Percentiles rank a stretch among this genome's conserved stretches.
Conservation (phyloP, 2,329 filamentous ascomycete species). For the Xylaria hypoxylon region DNA sequence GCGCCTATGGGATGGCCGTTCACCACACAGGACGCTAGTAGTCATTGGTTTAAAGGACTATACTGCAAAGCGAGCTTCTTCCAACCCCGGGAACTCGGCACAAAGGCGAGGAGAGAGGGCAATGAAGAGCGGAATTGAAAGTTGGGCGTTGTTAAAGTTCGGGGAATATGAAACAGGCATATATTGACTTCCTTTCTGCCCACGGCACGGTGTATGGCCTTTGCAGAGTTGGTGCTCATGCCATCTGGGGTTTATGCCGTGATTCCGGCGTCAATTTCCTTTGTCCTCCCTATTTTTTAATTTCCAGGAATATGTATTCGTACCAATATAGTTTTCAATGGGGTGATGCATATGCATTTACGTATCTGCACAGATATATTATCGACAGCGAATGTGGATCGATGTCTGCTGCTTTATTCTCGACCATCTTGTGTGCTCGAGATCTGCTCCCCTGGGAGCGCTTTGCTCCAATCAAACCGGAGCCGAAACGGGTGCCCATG, state of each 20-base stretch:
- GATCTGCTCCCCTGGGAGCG: background rate
- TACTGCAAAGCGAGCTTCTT: slow-evolving; percentile 7
- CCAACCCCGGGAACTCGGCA: slow-evolving; percentile 15
- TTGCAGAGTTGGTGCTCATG: background rate
- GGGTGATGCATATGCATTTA: slow-evolving; percentile 1
- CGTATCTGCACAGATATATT: background rate
- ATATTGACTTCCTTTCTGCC: background rate
- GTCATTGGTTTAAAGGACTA: slow-evolving; percentile 8
- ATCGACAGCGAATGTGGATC: background rate
- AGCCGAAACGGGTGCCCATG: slow-evolving; percentile 6
- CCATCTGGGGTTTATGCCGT: background rate
- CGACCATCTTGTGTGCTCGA: background rate
- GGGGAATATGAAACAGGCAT: background rate
- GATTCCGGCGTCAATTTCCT: background rate
- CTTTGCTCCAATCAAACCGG: background rate
- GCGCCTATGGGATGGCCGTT: slow-evolving; percentile 23
- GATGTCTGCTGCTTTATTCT: slow-evolving; percentile 1
- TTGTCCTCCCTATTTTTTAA: background rate
- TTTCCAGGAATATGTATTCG: background rate
- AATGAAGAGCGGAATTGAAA: background rate
- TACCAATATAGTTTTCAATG: background rate
- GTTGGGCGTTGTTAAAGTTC: background rate
- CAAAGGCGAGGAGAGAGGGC: background rate
- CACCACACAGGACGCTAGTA: slow-evolving; percentile 6
- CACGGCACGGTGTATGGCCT: slow-evolving; percentile 11